Conservation (phyloP, 257 asterid species). For the Solanum pennellii region DNA sequence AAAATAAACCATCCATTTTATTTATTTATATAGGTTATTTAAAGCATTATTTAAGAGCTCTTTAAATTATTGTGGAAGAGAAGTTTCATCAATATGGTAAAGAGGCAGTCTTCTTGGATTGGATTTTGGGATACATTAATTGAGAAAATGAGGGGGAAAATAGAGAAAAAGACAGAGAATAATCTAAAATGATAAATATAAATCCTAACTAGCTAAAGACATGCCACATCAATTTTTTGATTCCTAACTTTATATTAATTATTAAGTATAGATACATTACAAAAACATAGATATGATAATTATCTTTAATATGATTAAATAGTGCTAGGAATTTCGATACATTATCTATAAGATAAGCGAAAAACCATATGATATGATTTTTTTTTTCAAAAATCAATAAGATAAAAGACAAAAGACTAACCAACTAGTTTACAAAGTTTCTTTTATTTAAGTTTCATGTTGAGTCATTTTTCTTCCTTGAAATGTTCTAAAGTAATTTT, state of each 20-base stretch:
- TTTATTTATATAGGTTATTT: not conserved
- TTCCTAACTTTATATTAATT: not conserved
- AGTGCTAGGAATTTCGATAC: not conserved
- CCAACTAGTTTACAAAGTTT: conserved; percentile 8
- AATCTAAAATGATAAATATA: not conserved
- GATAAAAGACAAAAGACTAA: conserved; percentile 14
- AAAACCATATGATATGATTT: not conserved
- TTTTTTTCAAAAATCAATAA: not conserved
- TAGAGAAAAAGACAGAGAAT: too few relatives aligned
- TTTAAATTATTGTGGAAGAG: not conserved
- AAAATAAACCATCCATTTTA: not conserved
- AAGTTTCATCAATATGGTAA: not conserved
- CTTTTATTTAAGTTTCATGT: conserved; percentile 19
- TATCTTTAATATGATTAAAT: not conserved
- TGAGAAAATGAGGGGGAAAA: not conserved
- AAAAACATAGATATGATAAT: not conserved
- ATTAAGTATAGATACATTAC: not conserved
- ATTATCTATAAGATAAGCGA: not conserved
- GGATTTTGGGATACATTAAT: not conserved
- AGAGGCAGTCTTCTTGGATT: not conserved
- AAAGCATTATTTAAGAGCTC: not conserved
- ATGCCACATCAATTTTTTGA: not conserved
- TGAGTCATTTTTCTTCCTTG: conserved; percentile 26
- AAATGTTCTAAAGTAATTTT: conserved; percentile 18
- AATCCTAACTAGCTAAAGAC: not conserved